phyloP scores from a whole-genome alignment of 495 filamentous ascomycete species.

The Xylaria castorea region DNA sequence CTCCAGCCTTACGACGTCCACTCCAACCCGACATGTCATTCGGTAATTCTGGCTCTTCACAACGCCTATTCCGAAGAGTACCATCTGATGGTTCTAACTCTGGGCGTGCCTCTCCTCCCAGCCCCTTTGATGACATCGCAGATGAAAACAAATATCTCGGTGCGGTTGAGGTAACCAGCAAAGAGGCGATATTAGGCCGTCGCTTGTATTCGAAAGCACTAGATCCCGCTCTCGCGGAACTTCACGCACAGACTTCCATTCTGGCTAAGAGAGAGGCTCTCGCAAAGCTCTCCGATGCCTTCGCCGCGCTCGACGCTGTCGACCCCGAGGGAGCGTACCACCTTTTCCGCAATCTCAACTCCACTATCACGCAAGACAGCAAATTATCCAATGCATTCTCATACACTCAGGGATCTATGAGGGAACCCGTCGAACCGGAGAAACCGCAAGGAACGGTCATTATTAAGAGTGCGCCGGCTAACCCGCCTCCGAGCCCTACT shows the following conservation, averaged over 20 bases:
- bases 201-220: slow-evolving; percentile 79
- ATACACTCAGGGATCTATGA: slow-evolving; percentile 25
- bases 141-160: slow-evolving; percentile 54
- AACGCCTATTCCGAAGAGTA: slow-evolving; percentile 87
- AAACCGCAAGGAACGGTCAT: slow-evolving; percentile 55
- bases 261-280: slow-evolving; percentile 81
- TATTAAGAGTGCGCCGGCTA: slow-evolving; percentile 46
- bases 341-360: slow-evolving; percentile 72
- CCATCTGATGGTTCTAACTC: slow-evolving; percentile 68
- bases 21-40: slow-evolving; percentile 84
- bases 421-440: slow-evolving; percentile 32
- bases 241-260: slow-evolving; percentile 77
- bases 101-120: slow-evolving; percentile 42
- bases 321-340: slow-evolving; percentile 93
- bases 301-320: slow-evolving; percentile 79
- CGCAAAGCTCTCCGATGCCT: slow-evolving; percentile 79
- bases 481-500: slow-evolving; percentile 44
- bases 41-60: slow-evolving; percentile 87
- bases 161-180: slow-evolving; percentile 64
- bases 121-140: slow-evolving; percentile 41
- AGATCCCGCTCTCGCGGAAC: slow-evolving; percentile 81
- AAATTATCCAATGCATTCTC: slow-evolving; percentile 50
- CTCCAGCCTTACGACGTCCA: slow-evolving; percentile 68
- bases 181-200: slow-evolving; percentile 80
- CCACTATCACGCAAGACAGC: slow-evolving; percentile 48